Evolutionary conservation across 306 rosid genomes (phyloP).

Genomic region (Cyclanthera cordifolia): DNA sequence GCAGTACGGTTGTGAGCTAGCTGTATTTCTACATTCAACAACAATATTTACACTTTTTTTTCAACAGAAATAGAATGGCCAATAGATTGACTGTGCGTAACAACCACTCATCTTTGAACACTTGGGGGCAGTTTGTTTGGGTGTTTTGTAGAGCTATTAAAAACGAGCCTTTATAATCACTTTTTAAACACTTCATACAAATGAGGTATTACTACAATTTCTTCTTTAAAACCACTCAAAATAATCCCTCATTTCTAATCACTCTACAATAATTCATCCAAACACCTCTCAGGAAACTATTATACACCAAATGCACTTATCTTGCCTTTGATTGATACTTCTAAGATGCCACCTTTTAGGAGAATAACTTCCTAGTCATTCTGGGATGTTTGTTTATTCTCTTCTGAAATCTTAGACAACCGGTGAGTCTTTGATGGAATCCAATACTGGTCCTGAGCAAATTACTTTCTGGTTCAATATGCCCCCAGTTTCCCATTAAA

Average conservation of each 20-base stretch:
- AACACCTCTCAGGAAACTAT: too few relatives aligned
- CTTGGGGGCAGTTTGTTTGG: too few relatives aligned
- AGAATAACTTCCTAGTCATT: slow-evolving; percentile 5
- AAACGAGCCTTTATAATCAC: too few relatives aligned
- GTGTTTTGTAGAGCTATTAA: too few relatives aligned
- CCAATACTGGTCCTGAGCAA: background rate
- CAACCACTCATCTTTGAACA: background rate
- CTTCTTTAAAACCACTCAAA: too few relatives aligned
- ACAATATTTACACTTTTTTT: background rate
- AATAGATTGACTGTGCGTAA: background rate
- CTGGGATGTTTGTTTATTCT: slow-evolving; percentile 4
- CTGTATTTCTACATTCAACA: slow-evolving; percentile 27
- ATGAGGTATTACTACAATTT: too few relatives aligned
- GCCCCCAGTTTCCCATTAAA: background rate
- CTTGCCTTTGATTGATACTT: too few relatives aligned
- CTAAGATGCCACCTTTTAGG: slow-evolving; percentile 3
- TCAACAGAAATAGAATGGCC: background rate
- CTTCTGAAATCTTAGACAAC: background rate
- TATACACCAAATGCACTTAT: too few relatives aligned
- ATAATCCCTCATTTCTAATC: too few relatives aligned
- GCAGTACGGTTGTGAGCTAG: slow-evolving; percentile 84
- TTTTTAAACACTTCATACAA: too few relatives aligned
- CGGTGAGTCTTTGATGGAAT: slow-evolving; percentile 3
- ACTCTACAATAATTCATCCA: too few relatives aligned
- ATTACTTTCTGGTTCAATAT: slow-evolving; percentile 1